Conservation (phyloP, 2,329 filamentous ascomycete species). For the Beauveria varroae region DNA sequence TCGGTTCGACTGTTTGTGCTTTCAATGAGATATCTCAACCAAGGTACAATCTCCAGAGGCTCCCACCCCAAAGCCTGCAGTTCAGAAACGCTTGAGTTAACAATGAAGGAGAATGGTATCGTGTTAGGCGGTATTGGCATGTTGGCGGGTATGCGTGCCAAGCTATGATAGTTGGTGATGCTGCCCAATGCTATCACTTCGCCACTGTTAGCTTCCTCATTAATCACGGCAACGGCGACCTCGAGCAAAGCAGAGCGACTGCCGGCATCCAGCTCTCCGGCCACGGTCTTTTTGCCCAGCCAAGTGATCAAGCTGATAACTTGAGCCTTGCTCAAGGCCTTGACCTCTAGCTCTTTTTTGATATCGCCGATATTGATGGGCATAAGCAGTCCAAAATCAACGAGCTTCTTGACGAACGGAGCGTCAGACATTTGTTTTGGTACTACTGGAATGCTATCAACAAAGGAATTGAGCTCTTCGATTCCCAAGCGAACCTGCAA, state of each 20-base stretch:
- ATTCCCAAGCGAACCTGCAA: slow-evolving; percentile 71
- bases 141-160: slow-evolving; percentile 71
- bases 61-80: slow-evolving; percentile 80
- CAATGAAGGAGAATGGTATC: slow-evolving; percentile 78
- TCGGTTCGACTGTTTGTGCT: slow-evolving; percentile 51
- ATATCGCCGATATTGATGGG: slow-evolving; percentile 85
- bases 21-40: slow-evolving; percentile 75
- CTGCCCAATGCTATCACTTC: slow-evolving; percentile 70
- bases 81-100: slow-evolving; percentile 55
- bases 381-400: slow-evolving; percentile 78
- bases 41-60: slow-evolving; percentile 74
- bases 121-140: slow-evolving; percentile 75
- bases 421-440: slow-evolving; percentile 66
- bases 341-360: slow-evolving; percentile 70
- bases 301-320: slow-evolving; percentile 78
- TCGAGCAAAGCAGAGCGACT: slow-evolving; percentile 66
- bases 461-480: slow-evolving; percentile 61
- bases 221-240: slow-evolving; percentile 67
- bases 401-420: slow-evolving; percentile 72
- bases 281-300: slow-evolving; percentile 64
- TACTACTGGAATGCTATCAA: slow-evolving; percentile 81
- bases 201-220: slow-evolving; percentile 52
- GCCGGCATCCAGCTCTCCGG: slow-evolving; percentile 62
- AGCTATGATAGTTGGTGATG: slow-evolving; percentile 67
- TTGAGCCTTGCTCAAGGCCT: slow-evolving; percentile 72